A percentile compares a stretch with the other conserved stretches of the same genome.
Evolutionary conservation across 768 basidiomycete genomes (phyloP).

Genomic region (Butyriboletus loyo): DNA sequence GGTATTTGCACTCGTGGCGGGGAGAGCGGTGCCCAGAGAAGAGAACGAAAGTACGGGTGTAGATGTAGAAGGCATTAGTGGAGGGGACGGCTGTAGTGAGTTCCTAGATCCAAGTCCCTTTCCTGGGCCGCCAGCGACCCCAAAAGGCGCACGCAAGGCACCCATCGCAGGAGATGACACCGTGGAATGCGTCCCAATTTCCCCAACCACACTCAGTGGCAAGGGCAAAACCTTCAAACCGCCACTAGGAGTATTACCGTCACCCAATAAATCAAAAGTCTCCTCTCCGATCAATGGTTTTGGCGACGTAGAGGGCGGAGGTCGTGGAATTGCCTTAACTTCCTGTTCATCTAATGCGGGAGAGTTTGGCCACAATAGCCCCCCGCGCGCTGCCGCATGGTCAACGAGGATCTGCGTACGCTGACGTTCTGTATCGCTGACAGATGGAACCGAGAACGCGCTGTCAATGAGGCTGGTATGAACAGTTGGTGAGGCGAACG

Average conservation of each 20-base stretch:
- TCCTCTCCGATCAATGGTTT: neutral
- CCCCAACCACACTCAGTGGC: neutral
- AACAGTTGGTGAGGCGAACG: constrained; percentile 9
- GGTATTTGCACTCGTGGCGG: constrained; percentile 9
- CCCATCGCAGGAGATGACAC: neutral
- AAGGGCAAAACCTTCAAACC: neutral
- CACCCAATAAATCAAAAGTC: constrained; percentile 20
- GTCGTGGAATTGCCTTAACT: constrained; percentile 27
- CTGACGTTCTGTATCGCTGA: constrained; percentile 47
- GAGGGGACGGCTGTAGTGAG: constrained; percentile 20
- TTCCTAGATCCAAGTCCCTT: constrained; percentile 1
- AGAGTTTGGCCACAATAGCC: constrained; percentile 38
- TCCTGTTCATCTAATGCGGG: constrained; percentile 20
- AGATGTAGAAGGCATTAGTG: constrained; percentile 6
- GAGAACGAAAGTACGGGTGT: constrained; percentile 20
- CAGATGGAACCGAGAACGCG: constrained; percentile 8
- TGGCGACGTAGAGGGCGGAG: constrained; percentile 14
- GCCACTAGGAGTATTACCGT: neutral
- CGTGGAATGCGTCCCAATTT: neutral
- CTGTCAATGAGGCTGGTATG: constrained; percentile 13
- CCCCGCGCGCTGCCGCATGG: constrained; percentile 47
- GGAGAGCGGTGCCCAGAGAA: constrained; percentile 3
- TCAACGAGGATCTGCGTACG: constrained; percentile 59
- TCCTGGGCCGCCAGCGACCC: neutral
- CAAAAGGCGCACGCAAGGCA: constrained; percentile 1